Percentiles rank a stretch among this genome's conserved stretches.
Conservation (phyloP, 2,329 filamentous ascomycete species). For the Colletotrichum sp. region DNA sequence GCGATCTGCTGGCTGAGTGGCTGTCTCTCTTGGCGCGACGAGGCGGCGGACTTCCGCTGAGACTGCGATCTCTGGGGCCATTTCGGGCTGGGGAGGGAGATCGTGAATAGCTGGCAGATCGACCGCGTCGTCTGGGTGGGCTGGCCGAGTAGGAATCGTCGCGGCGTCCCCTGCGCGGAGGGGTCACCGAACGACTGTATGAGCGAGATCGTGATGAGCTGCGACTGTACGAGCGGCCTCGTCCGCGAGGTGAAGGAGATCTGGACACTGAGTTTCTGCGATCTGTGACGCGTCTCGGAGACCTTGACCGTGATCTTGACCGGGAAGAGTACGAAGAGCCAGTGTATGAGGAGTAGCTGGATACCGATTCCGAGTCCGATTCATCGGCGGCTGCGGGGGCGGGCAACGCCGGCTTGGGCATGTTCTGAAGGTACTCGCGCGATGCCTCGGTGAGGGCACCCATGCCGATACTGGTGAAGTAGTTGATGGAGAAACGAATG, state of each 20-base stretch:
- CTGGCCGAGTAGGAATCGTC: conserved; percentile 33
- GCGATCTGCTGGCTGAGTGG: conserved; percentile 35
- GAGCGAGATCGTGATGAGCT: conserved; percentile 45
- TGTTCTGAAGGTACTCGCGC: conserved; percentile 87
- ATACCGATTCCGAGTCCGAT: conserved; percentile 75
- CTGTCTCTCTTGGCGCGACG: conserved; percentile 33
- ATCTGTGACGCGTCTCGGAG: conserved; percentile 38
- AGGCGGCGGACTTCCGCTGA: conserved; percentile 8
- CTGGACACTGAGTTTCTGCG: conserved; percentile 41
- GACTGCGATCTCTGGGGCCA: conserved; percentile 13
- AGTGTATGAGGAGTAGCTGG: conserved; percentile 79
- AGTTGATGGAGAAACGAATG: conserved; percentile 97
- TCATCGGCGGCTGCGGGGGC: conserved; percentile 64
- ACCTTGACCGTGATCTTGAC: conserved; percentile 51
- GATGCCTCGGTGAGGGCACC: conserved; percentile 93
- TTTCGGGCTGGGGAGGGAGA: conserved; percentile 36
- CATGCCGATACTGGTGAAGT: conserved; percentile 98
- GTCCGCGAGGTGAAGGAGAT: conserved; percentile 30
- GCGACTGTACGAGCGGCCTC: conserved; percentile 33
- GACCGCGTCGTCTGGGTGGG: conserved; percentile 30
- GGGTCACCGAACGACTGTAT: conserved; percentile 22
- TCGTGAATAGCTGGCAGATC: conserved; percentile 28
- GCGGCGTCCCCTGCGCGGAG: conserved; percentile 15
- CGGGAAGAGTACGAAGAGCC: conserved; percentile 65
- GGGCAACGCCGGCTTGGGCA: conserved; percentile 83